A percentile compares a stretch with the other conserved stretches of the same genome.
Evolutionary conservation across 441 rosid genomes (phyloP).

Genomic region (Kokia cookei): DNA sequence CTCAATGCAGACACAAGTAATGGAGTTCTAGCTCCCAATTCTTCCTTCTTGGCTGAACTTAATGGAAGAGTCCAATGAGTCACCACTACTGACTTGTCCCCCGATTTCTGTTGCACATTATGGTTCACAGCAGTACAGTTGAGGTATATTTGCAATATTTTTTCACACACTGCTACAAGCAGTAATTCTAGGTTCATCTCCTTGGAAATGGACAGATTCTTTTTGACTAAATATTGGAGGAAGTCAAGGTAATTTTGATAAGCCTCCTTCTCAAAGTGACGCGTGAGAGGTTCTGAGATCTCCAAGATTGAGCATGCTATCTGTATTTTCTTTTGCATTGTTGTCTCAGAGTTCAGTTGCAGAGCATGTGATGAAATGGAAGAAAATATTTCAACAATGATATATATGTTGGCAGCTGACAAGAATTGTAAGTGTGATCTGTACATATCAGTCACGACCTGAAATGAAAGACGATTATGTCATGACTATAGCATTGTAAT

Average conservation of each 20-base stretch:
- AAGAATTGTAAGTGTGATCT: slow-evolving; percentile 43
- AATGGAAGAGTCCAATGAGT: slow-evolving; percentile 68
- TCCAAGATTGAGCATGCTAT: slow-evolving; percentile 71
- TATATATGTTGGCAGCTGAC: slow-evolving; percentile 36
- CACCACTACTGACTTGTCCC: slow-evolving; percentile 17
- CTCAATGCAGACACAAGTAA: slow-evolving; percentile 61
- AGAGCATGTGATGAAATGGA: slow-evolving; percentile 66
- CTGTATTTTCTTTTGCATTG: slow-evolving; percentile 65
- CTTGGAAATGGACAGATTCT: slow-evolving; percentile 36
- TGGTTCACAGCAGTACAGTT: slow-evolving; percentile 34
- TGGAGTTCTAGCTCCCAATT: slow-evolving; percentile 69
- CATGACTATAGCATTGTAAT: background rate
- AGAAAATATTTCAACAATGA: slow-evolving; percentile 55
- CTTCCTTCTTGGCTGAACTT: slow-evolving; percentile 74
- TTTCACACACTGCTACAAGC: slow-evolving; percentile 49
- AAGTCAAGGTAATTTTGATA: slow-evolving; percentile 66
- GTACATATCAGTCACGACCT: slow-evolving; percentile 76
- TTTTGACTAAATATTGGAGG: slow-evolving; percentile 46
- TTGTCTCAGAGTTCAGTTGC: slow-evolving; percentile 50
- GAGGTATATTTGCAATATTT: slow-evolving; percentile 61
- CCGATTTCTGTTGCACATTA: slow-evolving; percentile 13
- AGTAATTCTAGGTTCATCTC: slow-evolving; percentile 55
- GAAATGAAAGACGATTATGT: slow-evolving; percentile 17
- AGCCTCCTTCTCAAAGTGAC: slow-evolving; percentile 86
- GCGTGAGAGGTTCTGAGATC: slow-evolving; percentile 74